Evolutionary conservation across 1,139 yeast species (phyloP).

Genomic region (Pneumocystis oryctolagi): DNA sequence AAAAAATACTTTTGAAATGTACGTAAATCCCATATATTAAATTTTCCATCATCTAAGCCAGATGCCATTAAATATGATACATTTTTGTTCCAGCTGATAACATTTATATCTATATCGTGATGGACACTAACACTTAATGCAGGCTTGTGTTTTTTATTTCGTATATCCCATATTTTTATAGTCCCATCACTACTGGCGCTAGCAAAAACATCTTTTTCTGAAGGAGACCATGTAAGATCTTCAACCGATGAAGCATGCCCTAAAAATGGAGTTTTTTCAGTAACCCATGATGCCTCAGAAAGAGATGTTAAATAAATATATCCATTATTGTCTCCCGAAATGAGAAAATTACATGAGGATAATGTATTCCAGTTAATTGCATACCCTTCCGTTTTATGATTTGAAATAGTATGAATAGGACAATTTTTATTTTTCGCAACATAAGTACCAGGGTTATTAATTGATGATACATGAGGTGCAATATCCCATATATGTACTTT

Average conservation of each 20-base stretch:
- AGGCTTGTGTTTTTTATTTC: constrained; percentile 74
- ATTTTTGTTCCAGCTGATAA: constrained; percentile 87
- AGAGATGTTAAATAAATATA: constrained; percentile 46
- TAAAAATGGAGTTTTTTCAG: constrained; percentile 65
- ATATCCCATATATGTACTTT: constrained; percentile 77
- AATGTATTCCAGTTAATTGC: constrained; percentile 95
- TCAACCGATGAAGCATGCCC: constrained; percentile 55
- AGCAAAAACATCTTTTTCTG: constrained; percentile 86
- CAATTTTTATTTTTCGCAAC: constrained; percentile 64
- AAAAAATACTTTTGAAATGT: constrained; percentile 38
- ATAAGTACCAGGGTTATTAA: constrained; percentile 73
- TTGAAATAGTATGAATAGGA: constrained; percentile 71
- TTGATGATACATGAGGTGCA: constrained; percentile 63
- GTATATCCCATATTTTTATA: constrained; percentile 89
- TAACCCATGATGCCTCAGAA: constrained; percentile 59
- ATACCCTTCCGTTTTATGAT: constrained; percentile 88
- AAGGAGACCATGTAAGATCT: constrained; percentile 91
- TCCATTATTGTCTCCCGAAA: constrained; percentile 54
- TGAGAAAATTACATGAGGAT: constrained; percentile 41
- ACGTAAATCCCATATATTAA: constrained; percentile 98
- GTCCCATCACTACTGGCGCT: constrained; percentile 86
- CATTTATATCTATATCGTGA: constrained; percentile 65
- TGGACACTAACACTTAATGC: constrained; percentile 77
- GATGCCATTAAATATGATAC: constrained; percentile 78
- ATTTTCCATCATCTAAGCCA: constrained; percentile 93